Evolutionary conservation across 2,329 filamentous ascomycete genomes (phyloP), one percentile per base, ranked within the genome.

Genomic region (Byssochlamys sp.): DNA sequence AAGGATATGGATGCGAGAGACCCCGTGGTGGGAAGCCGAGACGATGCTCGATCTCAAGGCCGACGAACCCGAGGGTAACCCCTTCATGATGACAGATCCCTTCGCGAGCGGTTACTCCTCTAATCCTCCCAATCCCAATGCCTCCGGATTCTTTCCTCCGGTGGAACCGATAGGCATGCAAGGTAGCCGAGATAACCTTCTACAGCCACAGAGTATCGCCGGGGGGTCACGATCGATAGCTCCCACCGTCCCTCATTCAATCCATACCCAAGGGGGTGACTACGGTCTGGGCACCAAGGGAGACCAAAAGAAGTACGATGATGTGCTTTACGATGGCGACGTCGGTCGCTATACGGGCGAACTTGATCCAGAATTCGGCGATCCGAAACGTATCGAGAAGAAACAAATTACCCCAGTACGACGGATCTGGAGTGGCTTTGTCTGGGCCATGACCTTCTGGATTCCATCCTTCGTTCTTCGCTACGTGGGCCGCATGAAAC

Each of bases 11-110:
- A 91, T 97, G 78, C 84, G 92, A 54, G 94, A 99, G 73, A 82
- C 79, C 58, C 89, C 91, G 1, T 99, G 94, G 92, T 97, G 92
- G 92, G 92, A 97, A 73, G 92, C 91, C 4, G 94, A 99, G 75
- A 89, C 84, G 60, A 95, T 96, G 88, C 85, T 97, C 28, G 94
- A 99, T 67, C 80, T 95, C 66, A 92, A 94, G 73, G 84, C 86
- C 1, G 78, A 81, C 55, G 82, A 84, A 29, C 70, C 73, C 25
- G 70, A 71, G 1, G 45, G 63, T 2, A 75, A 76, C 53, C 75
- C 77, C 3, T 78, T 80, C 59, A 78, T 82, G 69, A 75, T 82
- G 58, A 79, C 80, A 28, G 80, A 77, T 51, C 82, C 82, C 59
- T 82, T 91, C 62, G 89, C 91, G 31, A 85, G 83, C 2, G 84